These are phyloP conservation scores for Spirogloea muscicola DNA, from an alignment of 139 green algal species.

Conservation along the genomic window DNA sequence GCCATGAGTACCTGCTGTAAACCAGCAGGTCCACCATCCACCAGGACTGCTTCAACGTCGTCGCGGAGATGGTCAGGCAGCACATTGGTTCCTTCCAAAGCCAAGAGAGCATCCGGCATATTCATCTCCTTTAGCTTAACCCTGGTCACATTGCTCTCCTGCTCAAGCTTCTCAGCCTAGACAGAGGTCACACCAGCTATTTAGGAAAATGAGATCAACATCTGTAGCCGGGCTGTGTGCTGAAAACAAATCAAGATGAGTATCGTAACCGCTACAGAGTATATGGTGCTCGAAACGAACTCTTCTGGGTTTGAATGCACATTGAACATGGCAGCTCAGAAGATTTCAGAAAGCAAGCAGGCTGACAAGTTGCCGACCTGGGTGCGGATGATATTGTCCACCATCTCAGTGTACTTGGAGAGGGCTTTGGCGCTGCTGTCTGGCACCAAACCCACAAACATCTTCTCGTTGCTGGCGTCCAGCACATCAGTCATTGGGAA, in stretches of 20 bases:
- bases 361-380: too few relatives aligned
- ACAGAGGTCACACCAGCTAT: too few relatives aligned
- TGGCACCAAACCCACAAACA: slow-evolving; percentile 43
- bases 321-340: too few relatives aligned
- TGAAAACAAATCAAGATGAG: too few relatives aligned
- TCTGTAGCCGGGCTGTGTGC: too few relatives aligned
- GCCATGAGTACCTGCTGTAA: too few relatives aligned
- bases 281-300: too few relatives aligned
- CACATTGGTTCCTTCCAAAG: slow-evolving; percentile 33
- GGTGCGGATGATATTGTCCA: slow-evolving; percentile 71
- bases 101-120: slow-evolving; percentile 56
- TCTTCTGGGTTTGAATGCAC: too few relatives aligned
- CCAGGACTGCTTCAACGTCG: slow-evolving; percentile 64
- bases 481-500: slow-evolving; percentile 5
- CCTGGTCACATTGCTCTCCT: slow-evolving; percentile 76
- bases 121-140: slow-evolving; percentile 65
- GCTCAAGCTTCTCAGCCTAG: slow-evolving; percentile 56
- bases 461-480: slow-evolving; percentile 26
- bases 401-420: slow-evolving; percentile 65
- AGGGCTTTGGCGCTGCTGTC: slow-evolving; percentile 43
- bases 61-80: slow-evolving; percentile 69
- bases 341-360: not conserved
- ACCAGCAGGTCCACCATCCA: too few relatives aligned
- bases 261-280: too few relatives aligned
- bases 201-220: too few relatives aligned